These are phyloP conservation scores for Melanopsichium pennsylvanicum DNA, from an alignment of 1,284 basidiomycete species.

Conservation along the genomic window DNA sequence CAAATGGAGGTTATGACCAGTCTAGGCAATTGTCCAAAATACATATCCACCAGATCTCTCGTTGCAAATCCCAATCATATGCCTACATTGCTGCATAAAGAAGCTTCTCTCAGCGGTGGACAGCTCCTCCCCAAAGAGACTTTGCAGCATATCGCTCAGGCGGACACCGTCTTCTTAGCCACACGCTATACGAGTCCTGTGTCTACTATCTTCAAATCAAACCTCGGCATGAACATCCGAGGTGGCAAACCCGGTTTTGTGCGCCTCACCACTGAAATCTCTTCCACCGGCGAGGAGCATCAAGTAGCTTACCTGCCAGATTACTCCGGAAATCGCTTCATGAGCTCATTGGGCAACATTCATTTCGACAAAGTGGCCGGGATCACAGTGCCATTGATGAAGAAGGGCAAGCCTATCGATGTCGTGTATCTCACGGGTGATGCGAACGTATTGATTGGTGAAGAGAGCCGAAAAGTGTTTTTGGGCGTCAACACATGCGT, in stretches of 20 bases:
- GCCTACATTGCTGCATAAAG: conserved; percentile 12
- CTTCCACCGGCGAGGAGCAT: conserved; percentile 1
- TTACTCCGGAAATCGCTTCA: conserved; percentile 38
- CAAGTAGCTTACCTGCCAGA: conserved; percentile 33
- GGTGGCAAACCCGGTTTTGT: conserved; percentile 39
- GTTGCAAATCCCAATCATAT: conserved; percentile 12
- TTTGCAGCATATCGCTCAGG: conserved; percentile 19
- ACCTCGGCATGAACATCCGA: conserved; percentile 36
- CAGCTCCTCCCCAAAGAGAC: conserved; percentile 16
- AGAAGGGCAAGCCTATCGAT: conserved; percentile 27
- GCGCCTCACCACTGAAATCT: conserved; percentile 9
- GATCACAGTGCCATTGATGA: conserved; percentile 21
- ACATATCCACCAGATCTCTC: conserved; percentile 28
- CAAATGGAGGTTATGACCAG: conserved; percentile 37
- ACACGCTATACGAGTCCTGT: conserved; percentile 23
- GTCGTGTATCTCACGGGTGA: conserved; percentile 33
- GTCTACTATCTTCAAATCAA: conserved; percentile 37
- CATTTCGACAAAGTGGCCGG: conserved; percentile 33
- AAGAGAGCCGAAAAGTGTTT: conserved; percentile 13
- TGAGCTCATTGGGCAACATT: conserved; percentile 39
- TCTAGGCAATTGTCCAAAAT: conserved; percentile 39
- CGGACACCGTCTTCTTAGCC: conserved; percentile 26
- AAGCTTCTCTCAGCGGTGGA: conserved; percentile 5
- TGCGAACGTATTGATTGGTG: conserved; percentile 19
- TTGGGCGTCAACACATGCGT: conserved; percentile 21